Evolutionary conservation across 768 basidiomycete species (phyloP).

Genomic region (Exidia glandulosa): DNA sequence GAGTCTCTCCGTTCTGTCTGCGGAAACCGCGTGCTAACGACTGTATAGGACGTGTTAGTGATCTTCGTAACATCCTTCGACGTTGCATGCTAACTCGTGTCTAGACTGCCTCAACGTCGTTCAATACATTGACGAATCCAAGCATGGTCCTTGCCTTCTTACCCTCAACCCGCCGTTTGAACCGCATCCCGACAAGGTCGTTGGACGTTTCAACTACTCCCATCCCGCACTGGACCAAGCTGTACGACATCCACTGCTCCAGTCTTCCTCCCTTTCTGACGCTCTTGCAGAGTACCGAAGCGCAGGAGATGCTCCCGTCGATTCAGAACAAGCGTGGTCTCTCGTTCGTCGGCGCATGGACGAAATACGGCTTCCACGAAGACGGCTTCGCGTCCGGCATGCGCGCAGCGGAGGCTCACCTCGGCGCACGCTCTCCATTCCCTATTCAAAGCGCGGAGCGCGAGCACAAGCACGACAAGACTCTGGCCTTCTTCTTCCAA

Average conservation of each 20-base stretch:
- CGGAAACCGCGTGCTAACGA: too few relatives aligned
- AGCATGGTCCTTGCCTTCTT: slow-evolving; percentile 21
- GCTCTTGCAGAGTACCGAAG: slow-evolving; percentile 11
- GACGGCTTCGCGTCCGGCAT: slow-evolving; percentile 21
- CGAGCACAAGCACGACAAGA: too few relatives aligned
- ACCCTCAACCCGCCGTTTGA: slow-evolving; percentile 25
- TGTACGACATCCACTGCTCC: background rate
- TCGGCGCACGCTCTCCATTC: background rate
- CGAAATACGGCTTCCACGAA: slow-evolving; percentile 28
- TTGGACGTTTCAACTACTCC: background rate
- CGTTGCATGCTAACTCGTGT: too few relatives aligned
- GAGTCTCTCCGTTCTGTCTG: too few relatives aligned
- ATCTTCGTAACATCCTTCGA: too few relatives aligned
- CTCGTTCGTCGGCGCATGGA: slow-evolving; percentile 25
- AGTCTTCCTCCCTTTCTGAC: background rate
- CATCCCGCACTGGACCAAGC: background rate
- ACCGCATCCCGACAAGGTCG: background rate
- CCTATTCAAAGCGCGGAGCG: background rate
- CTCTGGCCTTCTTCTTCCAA: too few relatives aligned
- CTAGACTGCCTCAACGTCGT: slow-evolving; percentile 25
- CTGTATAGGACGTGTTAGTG: too few relatives aligned
- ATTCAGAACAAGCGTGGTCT: slow-evolving; percentile 24
- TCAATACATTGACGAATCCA: slow-evolving; percentile 18
- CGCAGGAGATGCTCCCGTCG: slow-evolving; percentile 15
- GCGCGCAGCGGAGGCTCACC: background rate